phyloP scores from a whole-genome alignment of 768 basidiomycete species.

The Chalciporus piperatus region DNA sequence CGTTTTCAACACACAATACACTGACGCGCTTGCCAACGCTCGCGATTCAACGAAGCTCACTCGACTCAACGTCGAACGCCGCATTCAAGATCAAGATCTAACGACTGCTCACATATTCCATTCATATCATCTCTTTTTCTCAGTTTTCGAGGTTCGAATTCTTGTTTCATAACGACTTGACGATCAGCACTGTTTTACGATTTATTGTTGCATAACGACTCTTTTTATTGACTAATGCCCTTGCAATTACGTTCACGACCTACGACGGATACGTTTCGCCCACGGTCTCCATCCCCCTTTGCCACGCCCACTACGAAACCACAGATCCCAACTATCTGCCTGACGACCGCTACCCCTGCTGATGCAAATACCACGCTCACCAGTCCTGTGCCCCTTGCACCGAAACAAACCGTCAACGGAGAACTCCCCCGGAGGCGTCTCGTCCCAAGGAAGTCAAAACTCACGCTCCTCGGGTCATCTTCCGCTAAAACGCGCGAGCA shows the following conservation, averaged over 20 bases:
- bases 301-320: constrained; percentile 28
- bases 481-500: constrained; percentile 31
- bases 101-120: constrained; percentile 19
- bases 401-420: constrained; percentile 18
- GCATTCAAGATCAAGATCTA: constrained; percentile 19
- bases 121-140: constrained; percentile 7
- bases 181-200: constrained; percentile 17
- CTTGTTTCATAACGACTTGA: constrained; percentile 27
- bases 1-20: constrained; percentile 13
- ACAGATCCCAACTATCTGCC: constrained; percentile 60
- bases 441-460: constrained; percentile 73
- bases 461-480: constrained; percentile 42
- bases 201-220: constrained; percentile 24
- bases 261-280: constrained; percentile 22
- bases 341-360: constrained; percentile 66
- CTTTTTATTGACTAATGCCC: constrained; percentile 27
- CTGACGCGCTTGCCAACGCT: constrained; percentile 13
- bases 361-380: constrained; percentile 39
- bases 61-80: constrained; percentile 13
- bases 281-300: constrained; percentile 27
- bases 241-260: constrained; percentile 31
- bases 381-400: constrained; percentile 31
- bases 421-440: constrained; percentile 44
- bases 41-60: constrained; percentile 17
- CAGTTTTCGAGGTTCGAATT: constrained; percentile 11